A percentile compares a stretch with the other conserved stretches of the same genome.
Evolutionary conservation across 805 yeast genomes (phyloP).

Genomic region (Saturnispora gosingensis): DNA sequence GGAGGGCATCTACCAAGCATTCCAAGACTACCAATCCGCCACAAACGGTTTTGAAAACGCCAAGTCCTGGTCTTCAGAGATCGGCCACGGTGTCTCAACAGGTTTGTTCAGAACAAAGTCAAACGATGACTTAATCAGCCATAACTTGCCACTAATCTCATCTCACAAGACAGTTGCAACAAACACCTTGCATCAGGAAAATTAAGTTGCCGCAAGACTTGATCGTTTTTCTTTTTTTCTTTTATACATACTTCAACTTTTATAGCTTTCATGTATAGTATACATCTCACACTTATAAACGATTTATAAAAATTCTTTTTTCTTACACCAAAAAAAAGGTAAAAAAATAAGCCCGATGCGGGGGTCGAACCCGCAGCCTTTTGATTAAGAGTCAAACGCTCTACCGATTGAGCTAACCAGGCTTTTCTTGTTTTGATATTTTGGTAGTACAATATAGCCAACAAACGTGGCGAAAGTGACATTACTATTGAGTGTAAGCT

Average conservation of each 20-base stretch:
- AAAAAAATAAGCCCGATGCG: constrained; percentile 14
- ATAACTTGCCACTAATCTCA: constrained; percentile 6
- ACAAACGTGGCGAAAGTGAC: too few species aligned
- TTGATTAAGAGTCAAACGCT: constrained; percentile 17
- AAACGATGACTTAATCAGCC: constrained; percentile 7
- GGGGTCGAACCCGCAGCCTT: constrained; percentile 18
- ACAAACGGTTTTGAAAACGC: constrained; percentile 64
- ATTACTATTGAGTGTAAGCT: too few species aligned
- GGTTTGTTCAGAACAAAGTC: constrained; percentile 22
- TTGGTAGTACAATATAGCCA: neutral
- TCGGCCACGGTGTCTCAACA: constrained; percentile 27
- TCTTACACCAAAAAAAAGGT: neutral
- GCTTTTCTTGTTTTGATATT: neutral
- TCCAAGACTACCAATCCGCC: constrained; percentile 60
- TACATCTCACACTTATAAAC: neutral
- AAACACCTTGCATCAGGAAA: neutral
- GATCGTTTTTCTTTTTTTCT: neutral
- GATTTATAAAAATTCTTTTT: neutral
- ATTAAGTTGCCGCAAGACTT: constrained; percentile 15
- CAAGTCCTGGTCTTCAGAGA: constrained; percentile 45
- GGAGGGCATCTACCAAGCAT: constrained; percentile 59
- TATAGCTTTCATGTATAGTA: neutral
- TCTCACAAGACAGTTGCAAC: constrained; percentile 9
- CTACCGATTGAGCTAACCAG: constrained; percentile 18
- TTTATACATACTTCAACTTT: neutral